Base-by-base conservation (phyloP, 257 asterid species). In the Penstemon newberryi region DNA sequence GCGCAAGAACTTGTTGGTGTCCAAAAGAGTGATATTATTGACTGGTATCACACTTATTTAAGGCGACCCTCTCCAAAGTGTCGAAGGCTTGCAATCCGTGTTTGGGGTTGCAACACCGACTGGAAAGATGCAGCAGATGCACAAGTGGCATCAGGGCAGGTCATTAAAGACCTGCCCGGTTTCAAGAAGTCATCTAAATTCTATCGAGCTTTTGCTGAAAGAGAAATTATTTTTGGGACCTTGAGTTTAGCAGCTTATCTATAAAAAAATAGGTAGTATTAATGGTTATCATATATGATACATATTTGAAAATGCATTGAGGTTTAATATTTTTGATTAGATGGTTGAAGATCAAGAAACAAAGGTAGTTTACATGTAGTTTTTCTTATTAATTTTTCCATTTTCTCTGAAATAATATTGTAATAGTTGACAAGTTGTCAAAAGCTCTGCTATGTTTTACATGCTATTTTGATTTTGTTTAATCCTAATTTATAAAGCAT, bases 71-170 rank as follows among this genome's bases (percentile, higher is more conserved):
- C 97, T 56, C 95, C 96, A 0, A 89, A 87, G 80, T 89, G 97
- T 70, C 86, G 97, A 64, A 89, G 93, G 82, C 96, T 94, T 75
- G 87, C 83, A 3, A 70, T 87, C 77, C 93, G 93, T 57, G 85
- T 94, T 9, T 94, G 99, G 99, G 96, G 97, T 73, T 89, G 96
- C 88, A 69, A 89, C 80, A 74, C 90, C 1, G 80, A 82, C 69
- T 57, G 13, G 81, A 83, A 81, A 68, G 84, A 76, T 47, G 75
- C 79, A 38, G 80, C 79, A 38, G 80, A 66, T 66, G 56, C 75
- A n/a, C 67, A 65, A 15, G 49, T 39, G 54, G 47, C 86, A 43
- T 68, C 96, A 44, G 81, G 44, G 33, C 85, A 81, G 76, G 81
- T 73, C 70, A 93, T 87, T 64, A 64, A 79, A 49, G 89, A 93